Base-by-base conservation (phyloP, 495 filamentous ascomycete species). In the Penicillium bialowiezense region DNA sequence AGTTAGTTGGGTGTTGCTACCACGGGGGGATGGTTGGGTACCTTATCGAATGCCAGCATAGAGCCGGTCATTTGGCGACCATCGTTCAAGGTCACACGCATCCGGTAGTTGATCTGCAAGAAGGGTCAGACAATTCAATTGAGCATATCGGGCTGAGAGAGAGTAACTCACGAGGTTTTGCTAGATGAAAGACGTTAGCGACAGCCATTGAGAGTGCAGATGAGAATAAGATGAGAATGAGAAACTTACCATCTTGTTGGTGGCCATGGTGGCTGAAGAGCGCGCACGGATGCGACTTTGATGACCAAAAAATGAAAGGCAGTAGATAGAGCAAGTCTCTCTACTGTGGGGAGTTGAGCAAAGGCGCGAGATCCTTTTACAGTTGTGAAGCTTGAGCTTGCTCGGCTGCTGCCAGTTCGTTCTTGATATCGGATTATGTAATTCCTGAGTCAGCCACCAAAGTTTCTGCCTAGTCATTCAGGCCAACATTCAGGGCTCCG, bases 21-120 rank as follows among this genome's bases (percentile, higher is more conserved):
- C 36, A 10, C 15, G 34, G 21, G 15, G 20, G 46, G 6, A 38
- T 20, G 50, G 41, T 41, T 52, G 47, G 66, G 33, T 70, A 95
- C 92, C 85, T 96, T 96, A 70, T 97, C 92, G 61, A 96, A 97
- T 41, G 92, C 92, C 47, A 97, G 80, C 87, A 97, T 92, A 60
- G 96, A 91, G 43, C 95, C 95, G 10, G 87, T 89, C 83, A 99
- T 92, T 71, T 97, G 92, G 56, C 93, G 86, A 58, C 90, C 88
- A 77, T 99, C 93, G 62, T 87, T 90, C 63, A 99, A 77, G 33
- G 95, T 97, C 54, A 96, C 87, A 67, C 90, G 83, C 95, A 99
- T 97, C 65, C 92, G 88, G 76, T 95, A 97, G 72, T 97, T 96
- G 82, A 99, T 95, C 93, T 98, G 68, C 29, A 28, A 44, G 5